Base-by-base conservation (phyloP, 2,329 filamentous ascomycete genomes). In the Colletotrichum sp. region DNA sequence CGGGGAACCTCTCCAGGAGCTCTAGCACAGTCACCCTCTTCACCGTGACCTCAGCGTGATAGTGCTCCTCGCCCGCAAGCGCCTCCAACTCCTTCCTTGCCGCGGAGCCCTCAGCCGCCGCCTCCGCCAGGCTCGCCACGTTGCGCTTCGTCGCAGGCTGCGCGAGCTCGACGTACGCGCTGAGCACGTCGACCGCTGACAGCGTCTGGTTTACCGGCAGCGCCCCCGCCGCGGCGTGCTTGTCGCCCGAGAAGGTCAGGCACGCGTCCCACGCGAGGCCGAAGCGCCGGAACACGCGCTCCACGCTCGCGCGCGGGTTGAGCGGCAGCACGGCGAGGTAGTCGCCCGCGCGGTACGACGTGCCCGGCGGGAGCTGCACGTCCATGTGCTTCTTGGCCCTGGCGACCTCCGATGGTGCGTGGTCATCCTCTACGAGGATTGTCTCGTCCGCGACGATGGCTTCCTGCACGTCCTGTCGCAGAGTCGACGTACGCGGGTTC, bases 311-410 rank as follows among this genome's bases (percentile, higher is more conserved):
- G 62, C 88, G 88, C 2, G 92, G 91, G 81, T 96, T 96, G 34
- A 95, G 84, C 0, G 95, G 95, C 2, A 96, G 86, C 4, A 96
- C 87, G 0, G 93, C 93, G 1, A 96, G 89, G 81, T 97, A 96
- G 81, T 96, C 95, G 16, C 95, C 95, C 3, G 93, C 90, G 52
- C 90, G 89, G 84, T 96, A 96, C 0, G 88, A 89, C 87, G 92
- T 88, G 67, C 89, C 90, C 0, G 88, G 89, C 0, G 95, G 94
- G 2, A 96, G 87, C 76, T 91, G 90, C 39, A 96, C 91, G 77
- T 92, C 91, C 24, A 95, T 89, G 77, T 93, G 89, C 28, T 90
- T 90, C 86, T 95, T 95, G 49, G 86, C 85, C 0, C 90, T 86
- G 30, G 87, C 88, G 0, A 85, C 88, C 21, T 57, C 52, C 21